phyloP scores from a whole-genome alignment of 2,329 filamentous ascomycete species.

The Phialemoniopsis sp. region DNA sequence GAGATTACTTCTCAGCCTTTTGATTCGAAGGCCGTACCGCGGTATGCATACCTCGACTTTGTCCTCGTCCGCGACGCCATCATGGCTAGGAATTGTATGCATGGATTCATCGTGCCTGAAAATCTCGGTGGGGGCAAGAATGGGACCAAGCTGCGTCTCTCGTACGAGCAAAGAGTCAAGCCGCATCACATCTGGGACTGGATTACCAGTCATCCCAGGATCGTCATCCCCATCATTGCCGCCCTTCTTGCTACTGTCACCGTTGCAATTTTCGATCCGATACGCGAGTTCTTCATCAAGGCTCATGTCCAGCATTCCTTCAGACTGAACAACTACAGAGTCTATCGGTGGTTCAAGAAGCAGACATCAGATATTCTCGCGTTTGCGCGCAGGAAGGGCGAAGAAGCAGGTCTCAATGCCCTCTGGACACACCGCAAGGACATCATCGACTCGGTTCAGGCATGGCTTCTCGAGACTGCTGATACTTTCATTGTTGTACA shows the following conservation, averaged over 20 bases:
- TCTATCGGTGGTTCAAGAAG: slow-evolving; percentile 78
- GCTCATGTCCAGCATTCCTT: slow-evolving; percentile 77
- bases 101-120: slow-evolving; percentile 72
- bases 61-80: slow-evolving; percentile 69
- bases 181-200: slow-evolving; percentile 80
- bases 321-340: slow-evolving; percentile 65
- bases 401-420: slow-evolving; percentile 68
- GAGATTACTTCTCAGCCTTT: slow-evolving; percentile 80
- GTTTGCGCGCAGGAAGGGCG: slow-evolving; percentile 47
- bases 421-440: slow-evolving; percentile 85
- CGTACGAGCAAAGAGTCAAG: slow-evolving; percentile 77
- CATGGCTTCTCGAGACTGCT: slow-evolving; percentile 81
- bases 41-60: slow-evolving; percentile 78
- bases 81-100: slow-evolving; percentile 88
- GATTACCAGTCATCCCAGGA: slow-evolving; percentile 79
- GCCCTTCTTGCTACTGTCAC: slow-evolving; percentile 79
- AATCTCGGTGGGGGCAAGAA: slow-evolving; percentile 67
- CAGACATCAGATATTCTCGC: slow-evolving; percentile 64
- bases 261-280: slow-evolving; percentile 88
- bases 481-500: slow-evolving; percentile 94
- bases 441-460: slow-evolving; percentile 76
- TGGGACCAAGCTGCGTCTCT: slow-evolving; percentile 74
- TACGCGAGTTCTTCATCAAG: slow-evolving; percentile 89
- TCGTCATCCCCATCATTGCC: slow-evolving; percentile 79
- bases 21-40: slow-evolving; percentile 81